These are phyloP conservation scores for Choricystis sp. DNA, from an alignment of 139 green algal genomes.

Conservation along the genomic window DNA sequence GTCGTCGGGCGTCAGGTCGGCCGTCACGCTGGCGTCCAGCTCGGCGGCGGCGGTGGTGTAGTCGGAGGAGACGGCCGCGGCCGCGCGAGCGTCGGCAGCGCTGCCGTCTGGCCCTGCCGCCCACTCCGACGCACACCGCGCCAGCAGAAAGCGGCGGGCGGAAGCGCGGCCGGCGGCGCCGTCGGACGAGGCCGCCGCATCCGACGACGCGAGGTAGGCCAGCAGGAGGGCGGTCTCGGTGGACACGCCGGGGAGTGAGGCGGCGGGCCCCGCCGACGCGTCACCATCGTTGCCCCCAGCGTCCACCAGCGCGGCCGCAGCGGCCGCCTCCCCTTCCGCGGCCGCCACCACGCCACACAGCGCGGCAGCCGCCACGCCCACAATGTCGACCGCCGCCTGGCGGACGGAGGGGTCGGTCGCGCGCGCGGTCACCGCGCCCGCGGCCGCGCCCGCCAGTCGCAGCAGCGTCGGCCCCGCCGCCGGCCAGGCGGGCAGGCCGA, in stretches of 20 bases:
- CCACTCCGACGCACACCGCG: conserved; percentile 9
- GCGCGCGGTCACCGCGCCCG: conserved; percentile 18
- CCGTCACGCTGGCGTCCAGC: not conserved
- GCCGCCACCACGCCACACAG: conserved; percentile 15
- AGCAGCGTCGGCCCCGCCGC: conserved; percentile 41
- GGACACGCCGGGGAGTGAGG: conserved; percentile 8
- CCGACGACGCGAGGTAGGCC: no score
- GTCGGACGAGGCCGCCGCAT: not conserved
- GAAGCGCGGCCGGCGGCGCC: not conserved
- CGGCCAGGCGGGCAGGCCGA: conserved; percentile 49
- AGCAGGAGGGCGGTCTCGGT: no score
- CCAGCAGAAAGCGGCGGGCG: conserved; percentile 22
- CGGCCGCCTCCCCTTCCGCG: conserved; percentile 5
- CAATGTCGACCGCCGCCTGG: conserved; percentile 36
- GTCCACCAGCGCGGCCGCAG: conserved; percentile 8
- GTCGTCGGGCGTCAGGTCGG: conserved; percentile 5
- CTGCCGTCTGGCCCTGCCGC: not conserved
- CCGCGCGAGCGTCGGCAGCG: not conserved
- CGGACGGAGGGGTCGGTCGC: conserved; percentile 29
- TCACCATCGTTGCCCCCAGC: no score
- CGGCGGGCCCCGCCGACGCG: not conserved
- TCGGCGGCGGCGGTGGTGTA: conserved; percentile 6
- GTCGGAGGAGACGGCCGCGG: not conserved
- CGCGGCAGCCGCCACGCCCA: conserved; percentile 25
- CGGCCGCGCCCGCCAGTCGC: conserved; percentile 26